phyloP scores from a whole-genome alignment of 306 rosid genomes.

The Cicer arietinum region DNA sequence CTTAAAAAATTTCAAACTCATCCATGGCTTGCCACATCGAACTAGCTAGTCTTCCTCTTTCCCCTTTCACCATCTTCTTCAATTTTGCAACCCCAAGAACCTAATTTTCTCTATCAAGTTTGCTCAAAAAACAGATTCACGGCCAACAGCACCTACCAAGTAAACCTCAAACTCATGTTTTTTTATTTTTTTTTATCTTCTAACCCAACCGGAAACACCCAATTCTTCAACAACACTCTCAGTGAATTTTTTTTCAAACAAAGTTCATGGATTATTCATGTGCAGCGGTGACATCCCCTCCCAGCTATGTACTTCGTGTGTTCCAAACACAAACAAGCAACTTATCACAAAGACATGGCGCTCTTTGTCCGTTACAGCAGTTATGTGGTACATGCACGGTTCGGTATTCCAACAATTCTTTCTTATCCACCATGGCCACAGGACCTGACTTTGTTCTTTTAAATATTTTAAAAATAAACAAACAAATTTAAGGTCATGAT shows the following conservation, averaged over 20 bases:
- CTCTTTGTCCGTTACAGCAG: background rate
- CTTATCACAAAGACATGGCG: background rate
- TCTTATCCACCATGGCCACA: background rate
- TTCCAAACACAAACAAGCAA: background rate
- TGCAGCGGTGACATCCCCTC: constrained; percentile 26
- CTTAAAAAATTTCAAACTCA: background rate
- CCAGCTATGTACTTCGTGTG: background rate
- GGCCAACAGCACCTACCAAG: constrained; percentile 14
- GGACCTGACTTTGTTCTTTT: background rate
- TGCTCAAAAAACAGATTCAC: background rate
- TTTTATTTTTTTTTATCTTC: background rate
- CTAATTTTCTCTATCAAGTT: background rate
- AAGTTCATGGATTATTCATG: constrained; percentile 26
- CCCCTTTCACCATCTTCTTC: background rate
- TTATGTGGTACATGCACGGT: background rate
- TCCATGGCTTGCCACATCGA: background rate
- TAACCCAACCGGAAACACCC: background rate
- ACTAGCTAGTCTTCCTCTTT: background rate
- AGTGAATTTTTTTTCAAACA: background rate
- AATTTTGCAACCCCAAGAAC: background rate
- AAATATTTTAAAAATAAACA: background rate
- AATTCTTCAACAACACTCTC: background rate
- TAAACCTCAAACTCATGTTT: background rate
- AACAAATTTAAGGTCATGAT: background rate
- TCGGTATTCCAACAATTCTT: constrained; percentile 3